Conservation (phyloP, 345 rosid genomes). For the Arabis hirsuta region DNA sequence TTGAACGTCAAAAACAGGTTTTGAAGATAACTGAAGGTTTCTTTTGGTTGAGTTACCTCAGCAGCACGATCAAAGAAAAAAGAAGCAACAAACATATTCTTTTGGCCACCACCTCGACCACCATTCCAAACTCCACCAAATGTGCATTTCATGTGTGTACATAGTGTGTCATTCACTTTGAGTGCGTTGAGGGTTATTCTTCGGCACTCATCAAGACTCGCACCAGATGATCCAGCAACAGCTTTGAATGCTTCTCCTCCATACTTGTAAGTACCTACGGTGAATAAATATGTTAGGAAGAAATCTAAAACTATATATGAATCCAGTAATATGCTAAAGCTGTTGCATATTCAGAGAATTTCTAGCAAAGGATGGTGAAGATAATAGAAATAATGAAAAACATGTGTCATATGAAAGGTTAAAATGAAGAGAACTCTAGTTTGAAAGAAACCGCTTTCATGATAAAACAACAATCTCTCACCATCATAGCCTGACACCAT, state of each 20-base stretch:
- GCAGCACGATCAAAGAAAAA: conserved; percentile 98
- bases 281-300: not conserved
- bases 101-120: conserved; percentile 99
- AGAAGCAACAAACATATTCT: conserved; percentile 87
- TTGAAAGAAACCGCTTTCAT: not conserved
- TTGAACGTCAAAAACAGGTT: not conserved
- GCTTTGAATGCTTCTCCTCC: conserved; percentile 70
- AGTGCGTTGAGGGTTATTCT: conserved; percentile 75
- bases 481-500: conserved; percentile 82
- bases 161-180: conserved; percentile 76
- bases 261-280: conserved; percentile 70
- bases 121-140: conserved; percentile 99
- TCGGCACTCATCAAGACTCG: conserved; percentile 76
- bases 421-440: conserved; percentile 1
- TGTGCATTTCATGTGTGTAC: conserved; percentile 90
- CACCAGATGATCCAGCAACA: conserved; percentile 62
- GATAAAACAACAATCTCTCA: conserved; percentile 38
- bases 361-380: not conserved
- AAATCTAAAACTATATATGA: not conserved
- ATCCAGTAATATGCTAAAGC: conserved; percentile 16
- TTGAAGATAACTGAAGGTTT: not conserved
- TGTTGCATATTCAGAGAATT: conserved; percentile 6
- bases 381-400: conserved; percentile 7
- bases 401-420: conserved; percentile 5
- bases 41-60: conserved; percentile 60